phyloP scores from a whole-genome alignment of 108 stramenopile genomes.

The Nitzschia inconspicua region DNA sequence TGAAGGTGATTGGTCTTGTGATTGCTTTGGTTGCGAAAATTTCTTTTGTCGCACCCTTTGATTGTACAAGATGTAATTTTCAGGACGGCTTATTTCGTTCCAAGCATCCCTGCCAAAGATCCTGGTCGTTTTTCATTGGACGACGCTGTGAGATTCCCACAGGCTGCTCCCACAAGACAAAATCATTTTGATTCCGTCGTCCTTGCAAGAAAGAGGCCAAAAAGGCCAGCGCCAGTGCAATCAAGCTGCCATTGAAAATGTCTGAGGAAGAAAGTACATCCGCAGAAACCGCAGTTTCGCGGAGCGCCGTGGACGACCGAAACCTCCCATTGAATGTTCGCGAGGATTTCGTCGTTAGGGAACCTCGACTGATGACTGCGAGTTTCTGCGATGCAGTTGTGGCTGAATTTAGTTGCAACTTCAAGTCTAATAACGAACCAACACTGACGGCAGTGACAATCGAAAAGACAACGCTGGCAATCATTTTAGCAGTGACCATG shows the following conservation, averaged over 20 bases:
- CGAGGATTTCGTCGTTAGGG: no score
- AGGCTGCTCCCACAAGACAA: slow-evolving; percentile 10
- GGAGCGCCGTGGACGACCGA: no score
- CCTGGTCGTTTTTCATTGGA: not conserved
- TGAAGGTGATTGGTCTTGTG: not conserved
- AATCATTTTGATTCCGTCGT: slow-evolving; percentile 23
- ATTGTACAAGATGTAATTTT: slow-evolving; percentile 72
- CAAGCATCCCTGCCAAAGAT: slow-evolving; percentile 32
- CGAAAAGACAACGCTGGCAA: no score
- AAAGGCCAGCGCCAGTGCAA: slow-evolving; percentile 45
- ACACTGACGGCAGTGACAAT: no score
- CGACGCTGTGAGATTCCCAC: no score
- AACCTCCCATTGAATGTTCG: no score
- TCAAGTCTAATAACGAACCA: no score
- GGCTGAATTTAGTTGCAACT: no score
- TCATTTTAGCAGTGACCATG: no score
- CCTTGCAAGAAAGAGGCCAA: slow-evolving; percentile 36
- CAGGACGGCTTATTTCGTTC: slow-evolving; percentile 70
- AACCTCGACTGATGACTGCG: no score
- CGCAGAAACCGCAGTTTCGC: not conserved
- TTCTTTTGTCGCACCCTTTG: slow-evolving; percentile 29
- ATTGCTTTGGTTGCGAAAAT: not conserved
- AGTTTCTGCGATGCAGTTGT: no score
- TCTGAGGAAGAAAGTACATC: slow-evolving; percentile 25
- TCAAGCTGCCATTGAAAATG: slow-evolving; percentile 34